Conservation (phyloP, 116 monocot genomes). For the Iris pallida region DNA sequence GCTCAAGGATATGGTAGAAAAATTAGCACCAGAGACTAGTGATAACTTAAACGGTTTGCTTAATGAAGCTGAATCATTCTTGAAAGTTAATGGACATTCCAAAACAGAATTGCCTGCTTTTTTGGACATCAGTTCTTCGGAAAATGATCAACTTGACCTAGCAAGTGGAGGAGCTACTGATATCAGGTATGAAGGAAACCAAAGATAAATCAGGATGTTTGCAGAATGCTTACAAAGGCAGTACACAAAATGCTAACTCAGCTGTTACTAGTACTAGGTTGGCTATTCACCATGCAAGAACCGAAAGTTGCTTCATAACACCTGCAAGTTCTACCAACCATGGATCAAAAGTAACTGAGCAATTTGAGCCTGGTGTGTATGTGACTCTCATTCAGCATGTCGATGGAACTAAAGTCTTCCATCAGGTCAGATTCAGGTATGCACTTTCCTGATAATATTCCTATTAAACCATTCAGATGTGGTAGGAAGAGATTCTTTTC, state of each 20-base stretch:
- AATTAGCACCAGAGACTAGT: conserved; percentile 29
- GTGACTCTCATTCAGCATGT: too few relatives aligned
- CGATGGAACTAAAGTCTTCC: too few relatives aligned
- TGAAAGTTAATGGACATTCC: conserved; percentile 14
- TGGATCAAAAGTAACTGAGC: conserved; percentile 33
- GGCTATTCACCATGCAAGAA: conserved; percentile 13
- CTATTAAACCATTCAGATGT: too few relatives aligned
- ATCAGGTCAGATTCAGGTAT: too few relatives aligned
- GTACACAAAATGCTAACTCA: conserved; percentile 6
- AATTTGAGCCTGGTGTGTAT: conserved; percentile 24
- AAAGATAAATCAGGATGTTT: neutral
- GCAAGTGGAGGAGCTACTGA: conserved; percentile 12
- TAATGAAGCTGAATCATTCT: conserved; percentile 34
- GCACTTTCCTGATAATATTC: too few relatives aligned
- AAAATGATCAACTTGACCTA: conserved; percentile 13
- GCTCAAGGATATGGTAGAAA: conserved; percentile 56
- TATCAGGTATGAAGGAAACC: conserved; percentile 2
- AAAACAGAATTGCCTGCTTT: conserved; percentile 18
- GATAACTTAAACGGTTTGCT: conserved; percentile 35
- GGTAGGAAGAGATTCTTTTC: too few relatives aligned
- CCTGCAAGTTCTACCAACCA: conserved; percentile 6
- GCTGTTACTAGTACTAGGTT: conserved; percentile 4
- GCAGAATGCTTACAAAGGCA: neutral
- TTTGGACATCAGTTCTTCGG: conserved; percentile 1
- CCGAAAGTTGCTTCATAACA: neutral